These are phyloP conservation scores for Xylaria palmicola DNA, from an alignment of 495 filamentous ascomycete species.

Conservation along the genomic window DNA sequence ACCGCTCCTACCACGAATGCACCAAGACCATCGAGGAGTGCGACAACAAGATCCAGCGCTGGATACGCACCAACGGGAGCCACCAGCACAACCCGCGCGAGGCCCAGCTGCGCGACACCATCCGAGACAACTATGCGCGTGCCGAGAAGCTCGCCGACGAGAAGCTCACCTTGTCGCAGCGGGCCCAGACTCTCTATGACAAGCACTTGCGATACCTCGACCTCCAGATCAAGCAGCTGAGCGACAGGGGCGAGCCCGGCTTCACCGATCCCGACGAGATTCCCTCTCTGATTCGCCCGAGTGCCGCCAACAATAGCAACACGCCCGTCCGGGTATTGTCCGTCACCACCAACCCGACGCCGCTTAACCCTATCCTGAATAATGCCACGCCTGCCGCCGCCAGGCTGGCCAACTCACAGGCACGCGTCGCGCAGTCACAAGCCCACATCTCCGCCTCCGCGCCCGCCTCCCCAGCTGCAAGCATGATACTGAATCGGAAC, in stretches of 20 bases:
- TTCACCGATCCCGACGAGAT: constrained; percentile 75
- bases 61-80: constrained; percentile 81
- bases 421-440: constrained; percentile 40
- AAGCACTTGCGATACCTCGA: constrained; percentile 88
- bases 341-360: constrained; percentile 38
- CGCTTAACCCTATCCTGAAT: constrained; percentile 48
- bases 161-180: constrained; percentile 77
- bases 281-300: constrained; percentile 72
- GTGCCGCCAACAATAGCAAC: constrained; percentile 45
- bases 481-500: constrained; percentile 59
- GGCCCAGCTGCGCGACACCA: constrained; percentile 65
- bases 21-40: constrained; percentile 69
- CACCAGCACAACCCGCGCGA: constrained; percentile 84
- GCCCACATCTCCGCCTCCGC: constrained; percentile 54
- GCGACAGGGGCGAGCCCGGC: constrained; percentile 67
- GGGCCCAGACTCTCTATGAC: constrained; percentile 75
- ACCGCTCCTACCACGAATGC: constrained; percentile 73
- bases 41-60: constrained; percentile 84
- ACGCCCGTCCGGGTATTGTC: constrained; percentile 25
- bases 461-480: constrained; percentile 64
- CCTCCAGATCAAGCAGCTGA: constrained; percentile 77
- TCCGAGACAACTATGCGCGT: constrained; percentile 68
- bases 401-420: constrained; percentile 40
- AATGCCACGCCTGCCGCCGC: constrained; percentile 38
- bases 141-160: constrained; percentile 79